phyloP scores from a whole-genome alignment of 768 basidiomycete species.

The Suillus subluteus region DNA sequence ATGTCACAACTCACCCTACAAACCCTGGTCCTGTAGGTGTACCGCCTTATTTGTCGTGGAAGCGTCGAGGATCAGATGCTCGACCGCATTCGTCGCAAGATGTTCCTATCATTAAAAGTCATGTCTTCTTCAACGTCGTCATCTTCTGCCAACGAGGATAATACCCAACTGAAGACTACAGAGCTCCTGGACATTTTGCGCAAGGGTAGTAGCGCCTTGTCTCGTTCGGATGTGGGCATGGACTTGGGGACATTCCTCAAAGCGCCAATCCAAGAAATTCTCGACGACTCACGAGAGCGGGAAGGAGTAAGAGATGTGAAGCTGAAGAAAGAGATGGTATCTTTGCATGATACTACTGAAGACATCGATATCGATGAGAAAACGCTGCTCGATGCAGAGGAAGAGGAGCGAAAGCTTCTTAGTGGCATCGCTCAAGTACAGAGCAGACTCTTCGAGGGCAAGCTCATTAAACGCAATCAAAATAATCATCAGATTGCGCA shows the following conservation, averaged over 20 bases:
- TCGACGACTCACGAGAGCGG: conserved; percentile 47
- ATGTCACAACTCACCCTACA: neutral
- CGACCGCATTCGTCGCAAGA: conserved; percentile 69
- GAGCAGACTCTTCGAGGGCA: conserved; percentile 61
- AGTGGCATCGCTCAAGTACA: conserved; percentile 62
- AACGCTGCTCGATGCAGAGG: conserved; percentile 48
- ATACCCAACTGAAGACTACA: conserved; percentile 37
- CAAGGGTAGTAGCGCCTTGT: conserved; percentile 59
- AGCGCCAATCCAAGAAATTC: conserved; percentile 47
- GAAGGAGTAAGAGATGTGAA: conserved; percentile 48
- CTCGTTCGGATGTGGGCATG: conserved; percentile 40
- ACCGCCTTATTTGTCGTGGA: conserved; percentile 67
- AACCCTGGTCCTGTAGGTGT: conserved; percentile 22
- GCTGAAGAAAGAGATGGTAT: conserved; percentile 44
- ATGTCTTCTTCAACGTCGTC: conserved; percentile 46
- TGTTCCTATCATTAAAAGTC: conserved; percentile 67
- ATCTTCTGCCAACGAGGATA: conserved; percentile 26
- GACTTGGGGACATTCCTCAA: conserved; percentile 47
- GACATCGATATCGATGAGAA: conserved; percentile 21
- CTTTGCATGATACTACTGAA: conserved; percentile 20
- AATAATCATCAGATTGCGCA: conserved; percentile 46
- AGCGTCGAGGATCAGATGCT: conserved; percentile 81
- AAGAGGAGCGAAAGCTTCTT: conserved; percentile 54
- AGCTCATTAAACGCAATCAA: conserved; percentile 37
- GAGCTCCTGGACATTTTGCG: conserved; percentile 62